Evolutionary conservation across 768 basidiomycete genomes (phyloP), one percentile per base, ranked within the genome.

Genomic region (Russula lepida): DNA sequence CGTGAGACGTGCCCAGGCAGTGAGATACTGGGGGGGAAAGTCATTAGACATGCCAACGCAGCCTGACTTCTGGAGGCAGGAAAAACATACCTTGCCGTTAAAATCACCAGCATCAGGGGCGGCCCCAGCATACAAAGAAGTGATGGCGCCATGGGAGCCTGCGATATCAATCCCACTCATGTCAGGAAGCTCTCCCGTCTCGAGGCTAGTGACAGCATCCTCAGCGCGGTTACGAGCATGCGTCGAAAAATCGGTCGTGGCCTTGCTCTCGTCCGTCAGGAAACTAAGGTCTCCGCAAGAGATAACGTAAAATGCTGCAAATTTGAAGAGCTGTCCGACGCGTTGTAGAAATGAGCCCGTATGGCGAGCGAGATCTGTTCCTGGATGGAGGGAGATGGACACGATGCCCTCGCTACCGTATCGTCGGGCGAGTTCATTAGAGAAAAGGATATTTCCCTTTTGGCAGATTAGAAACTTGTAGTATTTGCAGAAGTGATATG

Each of bases 361-460:
- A 11, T 60, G 41, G n/a, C 33, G 33, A 32, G 54, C 2, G 25
- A 64, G 17, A 27, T 57, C 39, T 8, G 54, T 35, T 43, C 61
- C 64, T 15, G 55, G 25, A 21, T 56, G 21, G 21, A 64, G 33
- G 23, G 55, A 52, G 33, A 44, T 68, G 3, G 70, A 66, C 2
- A 70, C 66, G 41, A 73, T 64, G 47, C 43, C 43, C 5, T 68
- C 60, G 46, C 60, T 66, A 2, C 63, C 68, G 51, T 69, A 68
- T 33, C 68, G 65, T 17, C 67, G 48, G 1, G 67, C 70, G 35
- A 73, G 63, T 52, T 70, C 70, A 30, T 65, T 65, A 4, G 70
- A 62, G 39, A 69, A 56, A 28, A 73, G 48, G 12, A 73, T 63
- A 47, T 69, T 72, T 0, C 64, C 63, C 65, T 66, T 25, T 47